phyloP scores from a whole-genome alignment of 2,329 filamentous ascomycete species.

The Colletotrichum orbiculare region DNA sequence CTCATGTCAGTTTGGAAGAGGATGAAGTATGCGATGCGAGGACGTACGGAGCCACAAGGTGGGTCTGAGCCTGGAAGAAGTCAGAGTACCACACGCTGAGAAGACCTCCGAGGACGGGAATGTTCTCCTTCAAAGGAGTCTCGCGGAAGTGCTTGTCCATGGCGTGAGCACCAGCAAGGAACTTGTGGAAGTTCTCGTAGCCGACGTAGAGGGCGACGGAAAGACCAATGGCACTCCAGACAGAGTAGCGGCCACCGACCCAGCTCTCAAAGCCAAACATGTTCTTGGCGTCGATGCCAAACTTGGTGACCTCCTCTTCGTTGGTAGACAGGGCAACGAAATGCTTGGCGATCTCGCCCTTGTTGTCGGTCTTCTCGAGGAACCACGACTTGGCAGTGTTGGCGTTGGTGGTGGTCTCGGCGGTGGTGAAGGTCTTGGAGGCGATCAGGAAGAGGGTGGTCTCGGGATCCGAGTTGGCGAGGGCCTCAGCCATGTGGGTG shows the following conservation, averaged over 20 bases:
- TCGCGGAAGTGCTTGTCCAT: conserved; percentile 99
- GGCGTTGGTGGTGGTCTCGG: conserved; percentile 96
- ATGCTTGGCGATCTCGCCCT: conserved; percentile 96
- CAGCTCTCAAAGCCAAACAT: conserved; percentile 99
- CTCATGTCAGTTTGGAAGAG: background rate
- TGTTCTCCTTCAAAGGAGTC: conserved; percentile 92
- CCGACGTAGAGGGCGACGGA: conserved; percentile 96
- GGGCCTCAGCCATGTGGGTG: conserved; percentile 95
- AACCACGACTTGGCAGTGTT: conserved; percentile 98
- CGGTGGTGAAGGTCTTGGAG: conserved; percentile 99
- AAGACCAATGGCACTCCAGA: conserved; percentile 98
- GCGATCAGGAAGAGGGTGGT: conserved; percentile 99
- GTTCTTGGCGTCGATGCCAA: conserved; percentile 98
- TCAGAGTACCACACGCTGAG: conserved; percentile 99
- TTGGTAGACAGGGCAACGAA: conserved; percentile 99
- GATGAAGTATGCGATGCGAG: no score
- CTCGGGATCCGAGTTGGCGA: conserved; percentile 90
- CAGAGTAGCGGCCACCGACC: conserved; percentile 98
- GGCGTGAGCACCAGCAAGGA: conserved; percentile 91
- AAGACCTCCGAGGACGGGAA: conserved; percentile 90
- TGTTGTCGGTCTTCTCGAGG: conserved; percentile 79
- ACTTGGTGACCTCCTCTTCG: conserved; percentile 94
- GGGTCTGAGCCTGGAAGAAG: conserved; percentile 98
- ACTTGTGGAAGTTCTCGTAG: conserved; percentile 97
- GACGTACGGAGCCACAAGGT: conserved; percentile 91